Evolutionary conservation across 768 basidiomycete genomes (phyloP).

Genomic region (Boletus subcaerulescens): DNA sequence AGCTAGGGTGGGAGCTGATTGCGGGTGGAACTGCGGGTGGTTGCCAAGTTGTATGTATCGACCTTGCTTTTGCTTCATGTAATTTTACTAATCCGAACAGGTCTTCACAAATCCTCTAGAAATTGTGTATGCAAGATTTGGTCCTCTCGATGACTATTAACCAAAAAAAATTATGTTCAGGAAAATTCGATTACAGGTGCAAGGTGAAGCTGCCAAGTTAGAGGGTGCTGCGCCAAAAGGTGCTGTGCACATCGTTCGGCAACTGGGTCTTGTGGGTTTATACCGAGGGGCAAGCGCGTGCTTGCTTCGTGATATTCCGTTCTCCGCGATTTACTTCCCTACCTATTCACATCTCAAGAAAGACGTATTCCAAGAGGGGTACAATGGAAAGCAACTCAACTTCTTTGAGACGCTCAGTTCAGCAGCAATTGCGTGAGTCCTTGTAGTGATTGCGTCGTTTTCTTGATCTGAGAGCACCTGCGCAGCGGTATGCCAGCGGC

Average conservation of each 20-base stretch:
- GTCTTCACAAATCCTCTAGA: conserved; percentile 97
- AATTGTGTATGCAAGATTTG: conserved; percentile 66
- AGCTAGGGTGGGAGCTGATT: conserved; percentile 83
- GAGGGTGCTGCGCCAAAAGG: conserved; percentile 81
- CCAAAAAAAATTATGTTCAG: conserved; percentile 36
- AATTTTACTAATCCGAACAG: conserved; percentile 40
- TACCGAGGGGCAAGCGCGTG: conserved; percentile 95
- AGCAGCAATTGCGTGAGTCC: conserved; percentile 76
- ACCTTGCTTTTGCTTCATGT: conserved; percentile 5
- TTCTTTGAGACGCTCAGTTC: conserved; percentile 86
- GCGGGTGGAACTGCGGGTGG: conserved; percentile 94
- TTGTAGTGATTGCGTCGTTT: conserved; percentile 11
- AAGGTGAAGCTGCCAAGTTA: conserved; percentile 88
- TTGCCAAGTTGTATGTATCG: conserved; percentile 87
- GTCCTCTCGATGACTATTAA: not conserved
- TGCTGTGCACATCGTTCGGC: conserved; percentile 88
- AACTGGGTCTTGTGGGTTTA: conserved; percentile 87
- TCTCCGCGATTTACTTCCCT: conserved; percentile 91
- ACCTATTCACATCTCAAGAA: conserved; percentile 88
- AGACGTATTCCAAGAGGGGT: conserved; percentile 93
- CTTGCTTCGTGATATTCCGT: conserved; percentile 92
- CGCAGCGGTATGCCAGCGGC: conserved; percentile 96
- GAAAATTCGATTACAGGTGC: conserved; percentile 92
- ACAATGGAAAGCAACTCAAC: conserved; percentile 88
- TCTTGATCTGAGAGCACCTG: conserved; percentile 28